phyloP scores from a whole-genome alignment of 805 yeast species.

The Pichia eremophila region DNA sequence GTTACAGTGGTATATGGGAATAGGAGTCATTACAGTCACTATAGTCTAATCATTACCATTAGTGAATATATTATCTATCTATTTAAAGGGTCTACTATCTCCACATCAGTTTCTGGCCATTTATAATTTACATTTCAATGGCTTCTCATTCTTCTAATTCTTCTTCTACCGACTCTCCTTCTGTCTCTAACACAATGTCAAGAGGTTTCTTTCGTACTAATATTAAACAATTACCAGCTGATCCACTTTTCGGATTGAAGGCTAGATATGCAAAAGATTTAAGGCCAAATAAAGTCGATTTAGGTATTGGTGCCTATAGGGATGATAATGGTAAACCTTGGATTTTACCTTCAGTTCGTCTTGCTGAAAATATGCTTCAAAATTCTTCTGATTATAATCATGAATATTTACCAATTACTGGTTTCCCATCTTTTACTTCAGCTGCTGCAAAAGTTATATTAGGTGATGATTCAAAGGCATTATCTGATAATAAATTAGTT shows the following conservation, averaged over 20 bases:
- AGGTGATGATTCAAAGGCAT: constrained; percentile 49
- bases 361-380: constrained; percentile 61
- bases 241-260: constrained; percentile 77
- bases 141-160: not conserved
- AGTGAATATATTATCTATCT: too few relatives aligned
- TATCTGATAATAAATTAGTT: constrained; percentile 39
- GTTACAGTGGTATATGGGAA: too few relatives aligned
- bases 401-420: constrained; percentile 81
- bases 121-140: not conserved
- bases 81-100: too few relatives aligned
- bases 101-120: not conserved
- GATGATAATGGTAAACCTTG: constrained; percentile 85
- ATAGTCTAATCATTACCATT: too few relatives aligned
- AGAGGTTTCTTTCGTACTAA: constrained; percentile 24
- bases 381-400: constrained; percentile 60
- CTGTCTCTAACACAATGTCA: constrained; percentile 2
- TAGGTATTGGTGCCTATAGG: constrained; percentile 92
- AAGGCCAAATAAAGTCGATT: constrained; percentile 63
- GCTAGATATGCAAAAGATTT: constrained; percentile 52
- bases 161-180: not conserved
- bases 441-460: constrained; percentile 69
- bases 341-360: constrained; percentile 69
- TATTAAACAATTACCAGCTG: constrained; percentile 66
- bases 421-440: constrained; percentile 55
- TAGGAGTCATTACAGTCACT: too few relatives aligned